phyloP scores from a whole-genome alignment of 495 filamentous ascomycete genomes.

The Penicillium cataractarum region DNA sequence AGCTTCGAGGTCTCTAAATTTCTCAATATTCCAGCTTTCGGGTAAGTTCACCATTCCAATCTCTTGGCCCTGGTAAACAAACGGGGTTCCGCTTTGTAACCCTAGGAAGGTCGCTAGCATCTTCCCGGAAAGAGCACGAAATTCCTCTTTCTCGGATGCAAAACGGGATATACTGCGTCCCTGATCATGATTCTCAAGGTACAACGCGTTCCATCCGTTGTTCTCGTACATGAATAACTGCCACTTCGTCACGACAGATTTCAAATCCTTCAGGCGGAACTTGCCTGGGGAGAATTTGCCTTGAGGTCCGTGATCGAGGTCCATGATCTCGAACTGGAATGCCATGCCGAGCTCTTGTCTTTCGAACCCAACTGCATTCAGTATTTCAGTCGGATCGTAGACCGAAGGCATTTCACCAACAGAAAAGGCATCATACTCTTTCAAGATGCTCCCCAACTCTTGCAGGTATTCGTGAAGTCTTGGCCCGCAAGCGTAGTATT shows the following conservation, averaged over 20 bases:
- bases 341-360: slow-evolving; percentile 64
- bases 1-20: slow-evolving; percentile 56
- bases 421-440: slow-evolving; percentile 60
- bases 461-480: slow-evolving; percentile 62
- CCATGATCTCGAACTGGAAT: slow-evolving; percentile 60
- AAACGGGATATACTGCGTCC: slow-evolving; percentile 57
- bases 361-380: slow-evolving; percentile 51
- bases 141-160: slow-evolving; percentile 33
- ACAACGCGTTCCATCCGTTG: slow-evolving; percentile 60
- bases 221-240: slow-evolving; percentile 54
- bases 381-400: slow-evolving; percentile 52
- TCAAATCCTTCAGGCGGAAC: slow-evolving; percentile 42
- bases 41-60: slow-evolving; percentile 57
- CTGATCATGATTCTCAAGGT: slow-evolving; percentile 69
- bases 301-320: slow-evolving; percentile 19
- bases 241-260: slow-evolving; percentile 36
- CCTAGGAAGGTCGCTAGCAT: slow-evolving; percentile 59
- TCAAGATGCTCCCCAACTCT: slow-evolving; percentile 62
- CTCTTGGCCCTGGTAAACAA: slow-evolving; percentile 73
- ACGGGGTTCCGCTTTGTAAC: slow-evolving; percentile 61
- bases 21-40: slow-evolving; percentile 38
- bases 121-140: slow-evolving; percentile 52
- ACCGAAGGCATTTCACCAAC: slow-evolving; percentile 63
- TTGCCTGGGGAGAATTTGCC: slow-evolving; percentile 27
- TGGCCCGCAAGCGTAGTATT: slow-evolving; percentile 32